Conservation (phyloP, 2,329 filamentous ascomycete genomes). For the Lachnellula subtilissima region DNA sequence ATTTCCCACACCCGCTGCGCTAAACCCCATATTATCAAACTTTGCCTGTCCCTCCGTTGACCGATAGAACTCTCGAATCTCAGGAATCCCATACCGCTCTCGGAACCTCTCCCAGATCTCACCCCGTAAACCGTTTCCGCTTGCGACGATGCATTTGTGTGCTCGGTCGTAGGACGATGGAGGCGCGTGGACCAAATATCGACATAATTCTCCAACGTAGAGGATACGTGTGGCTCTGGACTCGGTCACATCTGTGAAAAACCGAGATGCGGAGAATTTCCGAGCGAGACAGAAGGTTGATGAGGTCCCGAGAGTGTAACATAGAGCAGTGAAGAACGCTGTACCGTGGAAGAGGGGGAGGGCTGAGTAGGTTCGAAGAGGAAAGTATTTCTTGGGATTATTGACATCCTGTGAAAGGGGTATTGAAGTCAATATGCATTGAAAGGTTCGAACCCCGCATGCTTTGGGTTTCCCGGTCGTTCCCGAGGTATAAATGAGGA, state of each 20-base stretch:
- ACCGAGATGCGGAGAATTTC: slow-evolving; percentile 42
- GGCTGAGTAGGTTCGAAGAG: slow-evolving; percentile 42
- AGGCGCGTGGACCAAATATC: slow-evolving; percentile 42
- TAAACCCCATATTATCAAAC: slow-evolving; percentile 40
- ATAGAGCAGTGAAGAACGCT: slow-evolving; percentile 41
- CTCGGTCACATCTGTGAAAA: slow-evolving; percentile 42
- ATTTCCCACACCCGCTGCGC: slow-evolving; percentile 39
- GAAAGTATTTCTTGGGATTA: slow-evolving; percentile 38
- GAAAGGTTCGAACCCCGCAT: slow-evolving; percentile 37
- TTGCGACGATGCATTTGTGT: slow-evolving; percentile 40
- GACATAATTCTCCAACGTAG: slow-evolving; percentile 45
- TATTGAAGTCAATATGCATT: slow-evolving; percentile 35
- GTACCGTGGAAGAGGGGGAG: slow-evolving; percentile 47
- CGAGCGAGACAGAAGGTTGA: slow-evolving; percentile 40
- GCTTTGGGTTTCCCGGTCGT: slow-evolving; percentile 45
- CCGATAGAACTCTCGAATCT: slow-evolving; percentile 45
- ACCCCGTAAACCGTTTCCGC: slow-evolving; percentile 43
- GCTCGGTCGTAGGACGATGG: slow-evolving; percentile 40
- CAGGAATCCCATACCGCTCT: slow-evolving; percentile 38
- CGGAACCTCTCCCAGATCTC: slow-evolving; percentile 46
- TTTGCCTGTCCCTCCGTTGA: slow-evolving; percentile 43
- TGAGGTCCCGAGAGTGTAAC: slow-evolving; percentile 36
- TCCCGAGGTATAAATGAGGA: slow-evolving; percentile 44
- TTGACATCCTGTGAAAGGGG: slow-evolving; percentile 34
- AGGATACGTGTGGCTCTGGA: slow-evolving; percentile 39